phyloP scores from a whole-genome alignment of 192 early-diverging fungal species.

The Phlyctochytrium bullatum region DNA sequence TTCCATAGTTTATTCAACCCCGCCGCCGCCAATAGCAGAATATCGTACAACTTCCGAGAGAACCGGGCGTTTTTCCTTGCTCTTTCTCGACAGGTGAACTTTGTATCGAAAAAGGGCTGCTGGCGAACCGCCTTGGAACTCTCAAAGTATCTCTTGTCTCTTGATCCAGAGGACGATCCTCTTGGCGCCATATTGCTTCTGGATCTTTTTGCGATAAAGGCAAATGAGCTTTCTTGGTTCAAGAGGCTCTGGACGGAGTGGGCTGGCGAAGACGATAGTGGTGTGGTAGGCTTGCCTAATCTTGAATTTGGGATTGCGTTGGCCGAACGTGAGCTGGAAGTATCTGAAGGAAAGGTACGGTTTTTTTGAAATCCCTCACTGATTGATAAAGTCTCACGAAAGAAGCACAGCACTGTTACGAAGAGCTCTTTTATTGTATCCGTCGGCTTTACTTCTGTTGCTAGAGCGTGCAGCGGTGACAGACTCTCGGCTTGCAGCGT shows the following conservation, averaged over 20 bases:
- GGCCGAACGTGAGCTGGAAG: constrained; percentile 74
- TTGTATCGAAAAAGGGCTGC: constrained; percentile 81
- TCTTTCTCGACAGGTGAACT: constrained; percentile 80
- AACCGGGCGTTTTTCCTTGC: constrained; percentile 81
- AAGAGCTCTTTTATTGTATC: constrained; percentile 71
- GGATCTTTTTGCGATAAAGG: constrained; percentile 84
- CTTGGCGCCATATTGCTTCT: constrained; percentile 71
- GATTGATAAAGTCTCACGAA: constrained; percentile 24
- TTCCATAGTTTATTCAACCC: constrained; percentile 79
- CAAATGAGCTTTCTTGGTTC: constrained; percentile 56
- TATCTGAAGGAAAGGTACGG: constrained; percentile 21
- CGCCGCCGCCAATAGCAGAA: constrained; percentile 55
- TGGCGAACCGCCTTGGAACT: constrained; percentile 93
- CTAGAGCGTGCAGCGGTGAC: constrained; percentile 64
- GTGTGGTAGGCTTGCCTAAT: constrained; percentile 56
- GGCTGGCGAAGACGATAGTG: constrained; percentile 21
- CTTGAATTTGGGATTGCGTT: constrained; percentile 76
- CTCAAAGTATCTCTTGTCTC: constrained; percentile 68
- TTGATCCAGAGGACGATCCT: constrained; percentile 78
- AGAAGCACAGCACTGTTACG: constrained; percentile 59
- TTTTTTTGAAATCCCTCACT: constrained; percentile 1
- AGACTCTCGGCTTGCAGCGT: constrained; percentile 51
- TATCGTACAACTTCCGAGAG: constrained; percentile 72
- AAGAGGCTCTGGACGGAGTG: constrained; percentile 43
- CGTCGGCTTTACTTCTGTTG: constrained; percentile 60